phyloP scores from a whole-genome alignment of 1,284 basidiomycete species.

The Ustilago nuda region DNA sequence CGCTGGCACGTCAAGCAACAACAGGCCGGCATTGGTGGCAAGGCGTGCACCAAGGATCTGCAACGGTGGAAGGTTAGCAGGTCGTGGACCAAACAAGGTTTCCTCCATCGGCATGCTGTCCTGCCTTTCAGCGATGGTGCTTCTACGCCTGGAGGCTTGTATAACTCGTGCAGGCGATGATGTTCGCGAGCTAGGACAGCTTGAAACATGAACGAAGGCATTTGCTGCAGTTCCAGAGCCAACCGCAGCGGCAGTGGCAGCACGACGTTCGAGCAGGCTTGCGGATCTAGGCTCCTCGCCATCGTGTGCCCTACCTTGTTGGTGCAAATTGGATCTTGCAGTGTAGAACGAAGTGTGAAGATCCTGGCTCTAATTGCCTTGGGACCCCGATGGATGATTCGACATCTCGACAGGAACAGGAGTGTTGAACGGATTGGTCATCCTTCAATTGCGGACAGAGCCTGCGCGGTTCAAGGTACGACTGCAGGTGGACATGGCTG shows the following conservation, averaged over 20 bases:
- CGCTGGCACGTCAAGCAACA: constrained; percentile 9
- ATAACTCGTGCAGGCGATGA: constrained; percentile 32
- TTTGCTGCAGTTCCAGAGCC: not conserved
- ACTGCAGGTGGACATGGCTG: constrained; percentile 50
- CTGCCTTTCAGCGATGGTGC: constrained; percentile 21
- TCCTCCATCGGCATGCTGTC: constrained; percentile 2
- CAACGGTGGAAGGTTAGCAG: constrained; percentile 24
- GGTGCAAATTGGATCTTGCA: constrained; percentile 7
- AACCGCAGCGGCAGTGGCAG: constrained; percentile 21
- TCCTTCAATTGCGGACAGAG: constrained; percentile 26
- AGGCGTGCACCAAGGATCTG: constrained; percentile 24
- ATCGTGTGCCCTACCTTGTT: constrained; percentile 3
- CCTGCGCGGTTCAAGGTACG: constrained; percentile 34
- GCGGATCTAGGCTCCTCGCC: constrained; percentile 17
- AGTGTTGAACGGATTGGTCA: constrained; percentile 43
- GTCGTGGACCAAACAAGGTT: constrained; percentile 18
- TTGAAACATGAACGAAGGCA: constrained; percentile 8
- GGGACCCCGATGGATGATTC: not conserved
- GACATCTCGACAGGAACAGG: constrained; percentile 16
- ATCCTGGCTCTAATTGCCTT: constrained; percentile 1
- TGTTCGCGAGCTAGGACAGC: constrained; percentile 29
- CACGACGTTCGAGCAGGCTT: constrained; percentile 31
- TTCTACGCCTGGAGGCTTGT: constrained; percentile 30
- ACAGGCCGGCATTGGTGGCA: constrained; percentile 8
- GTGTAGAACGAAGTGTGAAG: constrained; percentile 10